These are phyloP conservation scores for Pseudonectria buxi DNA, from an alignment of 2,329 filamentous ascomycete species.

Conservation along the genomic window DNA sequence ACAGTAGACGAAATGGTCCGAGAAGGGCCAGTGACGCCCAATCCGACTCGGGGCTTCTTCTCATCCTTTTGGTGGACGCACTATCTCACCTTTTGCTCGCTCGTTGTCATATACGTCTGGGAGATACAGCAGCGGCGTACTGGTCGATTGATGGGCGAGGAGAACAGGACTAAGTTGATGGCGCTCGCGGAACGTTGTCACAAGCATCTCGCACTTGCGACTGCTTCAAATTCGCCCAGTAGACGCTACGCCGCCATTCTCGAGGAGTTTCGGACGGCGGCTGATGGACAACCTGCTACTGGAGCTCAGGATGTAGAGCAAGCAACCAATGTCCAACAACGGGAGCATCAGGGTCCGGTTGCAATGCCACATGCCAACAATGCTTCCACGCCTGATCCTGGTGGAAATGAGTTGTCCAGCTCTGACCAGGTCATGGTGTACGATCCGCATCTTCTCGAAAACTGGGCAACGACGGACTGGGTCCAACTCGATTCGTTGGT, in stretches of 20 bases:
- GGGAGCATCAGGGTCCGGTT: too few relatives aligned
- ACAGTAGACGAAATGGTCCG: slow-evolving; percentile 35
- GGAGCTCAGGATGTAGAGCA: neutral
- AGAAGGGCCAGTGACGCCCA: slow-evolving; percentile 13
- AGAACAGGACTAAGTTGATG: slow-evolving; percentile 9
- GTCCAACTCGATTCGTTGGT: slow-evolving; percentile 10
- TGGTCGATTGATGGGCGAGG: slow-evolving; percentile 4
- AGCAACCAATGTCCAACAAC: too few relatives aligned
- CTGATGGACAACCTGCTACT: neutral
- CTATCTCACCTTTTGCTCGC: slow-evolving; percentile 47
- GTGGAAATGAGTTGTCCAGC: too few relatives aligned
- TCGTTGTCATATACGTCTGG: slow-evolving; percentile 48
- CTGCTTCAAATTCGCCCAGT: slow-evolving; percentile 7
- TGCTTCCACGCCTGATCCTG: too few relatives aligned
- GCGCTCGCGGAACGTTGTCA: slow-evolving; percentile 16
- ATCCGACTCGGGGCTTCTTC: slow-evolving; percentile 23
- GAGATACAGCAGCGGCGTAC: slow-evolving; percentile 23
- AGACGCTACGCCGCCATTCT: slow-evolving; percentile 11
- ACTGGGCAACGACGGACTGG: slow-evolving; percentile 4
- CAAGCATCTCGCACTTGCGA: slow-evolving; percentile 7
- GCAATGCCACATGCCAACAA: too few relatives aligned
- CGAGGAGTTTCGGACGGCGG: slow-evolving; percentile 1
- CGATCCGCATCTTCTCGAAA: too few relatives aligned
- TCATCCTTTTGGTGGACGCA: slow-evolving; percentile 47
- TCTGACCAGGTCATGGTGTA: too few relatives aligned